Conservation (phyloP, 768 basidiomycete species). For the Hemileccinum rubropunctum region DNA sequence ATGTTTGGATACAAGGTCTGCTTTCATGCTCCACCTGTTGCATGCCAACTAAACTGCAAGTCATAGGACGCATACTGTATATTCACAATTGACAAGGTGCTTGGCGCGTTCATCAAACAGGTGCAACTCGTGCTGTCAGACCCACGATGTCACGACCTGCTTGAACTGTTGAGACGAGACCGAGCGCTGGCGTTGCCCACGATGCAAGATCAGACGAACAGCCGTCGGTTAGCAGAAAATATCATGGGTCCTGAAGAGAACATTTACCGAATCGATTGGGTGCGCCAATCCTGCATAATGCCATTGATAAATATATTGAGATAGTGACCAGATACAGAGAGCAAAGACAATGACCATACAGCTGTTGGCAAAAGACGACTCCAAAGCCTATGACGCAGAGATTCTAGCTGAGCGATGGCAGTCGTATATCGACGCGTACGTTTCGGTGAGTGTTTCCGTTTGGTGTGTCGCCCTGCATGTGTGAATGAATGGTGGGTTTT, state of each 20-base stretch:
- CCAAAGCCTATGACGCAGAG: slow-evolving; percentile 71
- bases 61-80: slow-evolving; percentile 75
- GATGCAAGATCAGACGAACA: slow-evolving; percentile 69
- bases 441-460: slow-evolving; percentile 45
- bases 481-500: neutral
- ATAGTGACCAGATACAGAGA: slow-evolving; percentile 52
- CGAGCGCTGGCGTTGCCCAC: slow-evolving; percentile 56
- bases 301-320: neutral
- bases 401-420: slow-evolving; percentile 78
- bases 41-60: neutral
- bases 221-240: slow-evolving; percentile 64
- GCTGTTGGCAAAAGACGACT: slow-evolving; percentile 77
- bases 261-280: slow-evolving; percentile 80
- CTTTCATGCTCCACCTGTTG: neutral
- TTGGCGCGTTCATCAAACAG: slow-evolving; percentile 88
- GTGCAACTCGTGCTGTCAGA: slow-evolving; percentile 74
- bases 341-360: slow-evolving; percentile 69
- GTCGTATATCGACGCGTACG: slow-evolving; percentile 73
- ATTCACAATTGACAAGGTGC: slow-evolving; percentile 92
- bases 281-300: slow-evolving; percentile 29
- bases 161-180: slow-evolving; percentile 69
- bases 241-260: slow-evolving; percentile 75
- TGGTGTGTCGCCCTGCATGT: neutral
- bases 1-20: slow-evolving; percentile 82
- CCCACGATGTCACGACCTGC: slow-evolving; percentile 65